A percentile compares a stretch with the other conserved stretches of the same genome.
phyloP scores from a whole-genome alignment of 2,329 filamentous ascomycete species.

The Paramyrothecium roridum region DNA sequence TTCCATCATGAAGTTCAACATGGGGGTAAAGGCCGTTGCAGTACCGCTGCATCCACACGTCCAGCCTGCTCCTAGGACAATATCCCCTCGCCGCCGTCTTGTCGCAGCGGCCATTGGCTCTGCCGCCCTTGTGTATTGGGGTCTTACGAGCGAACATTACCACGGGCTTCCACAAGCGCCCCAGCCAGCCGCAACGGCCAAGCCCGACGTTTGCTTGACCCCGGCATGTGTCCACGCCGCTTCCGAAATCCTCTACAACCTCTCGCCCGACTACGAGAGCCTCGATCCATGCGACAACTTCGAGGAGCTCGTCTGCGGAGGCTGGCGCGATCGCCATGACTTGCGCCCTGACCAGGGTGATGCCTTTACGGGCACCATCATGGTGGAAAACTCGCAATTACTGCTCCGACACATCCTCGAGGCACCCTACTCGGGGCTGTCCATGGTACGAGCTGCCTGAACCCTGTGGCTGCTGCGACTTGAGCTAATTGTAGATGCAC shows the following conservation, averaged over 20 bases:
- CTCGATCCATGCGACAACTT: slow-evolving; percentile 70
- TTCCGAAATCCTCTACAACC: slow-evolving; percentile 23
- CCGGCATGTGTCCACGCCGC: slow-evolving; percentile 25
- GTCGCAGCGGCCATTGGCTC: background rate
- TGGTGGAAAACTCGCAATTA: slow-evolving; percentile 1
- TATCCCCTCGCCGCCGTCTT: background rate
- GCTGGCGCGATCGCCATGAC: slow-evolving; percentile 62
- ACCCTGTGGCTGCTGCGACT: slow-evolving; percentile 4
- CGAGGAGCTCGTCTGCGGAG: slow-evolving; percentile 64
- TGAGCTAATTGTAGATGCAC: slow-evolving; percentile 17
- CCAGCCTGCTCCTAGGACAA: background rate
- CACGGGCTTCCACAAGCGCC: background rate
- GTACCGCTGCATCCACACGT: background rate
- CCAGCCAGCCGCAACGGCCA: background rate
- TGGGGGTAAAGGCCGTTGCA: background rate
- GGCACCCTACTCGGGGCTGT: slow-evolving; percentile 55
- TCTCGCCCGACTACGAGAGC: slow-evolving; percentile 46
- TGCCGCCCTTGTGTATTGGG: background rate
- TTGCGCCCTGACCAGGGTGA: slow-evolving; percentile 57
- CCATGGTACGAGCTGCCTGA: slow-evolving; percentile 41
- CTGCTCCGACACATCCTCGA: slow-evolving; percentile 17
- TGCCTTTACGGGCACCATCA: background rate
- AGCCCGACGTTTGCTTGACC: slow-evolving; percentile 7
- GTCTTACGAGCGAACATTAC: background rate
- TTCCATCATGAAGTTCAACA: background rate